Conservation (phyloP, 2,329 filamentous ascomycete species). For the Claviceps maximensis region DNA sequence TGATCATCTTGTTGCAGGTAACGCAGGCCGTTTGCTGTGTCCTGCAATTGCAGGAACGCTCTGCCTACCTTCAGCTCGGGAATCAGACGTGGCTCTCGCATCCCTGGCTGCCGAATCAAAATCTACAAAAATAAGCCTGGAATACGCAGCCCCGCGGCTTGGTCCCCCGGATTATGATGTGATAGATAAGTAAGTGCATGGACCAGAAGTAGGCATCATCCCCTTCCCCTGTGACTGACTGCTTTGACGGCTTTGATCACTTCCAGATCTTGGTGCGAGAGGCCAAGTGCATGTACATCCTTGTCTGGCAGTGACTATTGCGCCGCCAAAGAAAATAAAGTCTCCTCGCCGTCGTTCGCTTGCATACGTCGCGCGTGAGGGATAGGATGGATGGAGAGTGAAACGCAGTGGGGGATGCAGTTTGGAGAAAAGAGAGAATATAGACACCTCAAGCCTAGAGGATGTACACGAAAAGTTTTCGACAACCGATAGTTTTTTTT, state of each 20-base stretch:
- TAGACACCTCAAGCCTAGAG: not conserved
- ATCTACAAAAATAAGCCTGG: not conserved
- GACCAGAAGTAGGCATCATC: not conserved
- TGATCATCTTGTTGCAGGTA: too few relatives aligned
- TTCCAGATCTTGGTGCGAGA: not conserved
- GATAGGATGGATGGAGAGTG: too few relatives aligned
- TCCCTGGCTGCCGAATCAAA: not conserved
- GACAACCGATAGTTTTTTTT: not conserved
- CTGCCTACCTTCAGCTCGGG: not conserved
- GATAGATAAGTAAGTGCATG: not conserved
- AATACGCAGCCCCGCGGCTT: not conserved
- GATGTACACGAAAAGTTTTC: not conserved
- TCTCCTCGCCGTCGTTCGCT: too few relatives aligned
- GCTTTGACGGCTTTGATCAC: not conserved
- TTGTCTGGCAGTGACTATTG: too few relatives aligned
- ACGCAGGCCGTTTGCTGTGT: not conserved
- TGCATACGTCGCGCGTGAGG: too few relatives aligned
- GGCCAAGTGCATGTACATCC: too few relatives aligned
- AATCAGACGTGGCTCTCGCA: not conserved
- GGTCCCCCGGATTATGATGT: not conserved
- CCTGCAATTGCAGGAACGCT: not conserved
- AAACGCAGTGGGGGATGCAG: too few relatives aligned
- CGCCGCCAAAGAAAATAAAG: too few relatives aligned
- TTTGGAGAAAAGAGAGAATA: too few relatives aligned
- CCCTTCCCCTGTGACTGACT: not conserved